Percentiles rank a stretch among this genome's conserved stretches.
phyloP scores from a whole-genome alignment of 768 basidiomycete species.

The Hygrocybe coccinea region DNA sequence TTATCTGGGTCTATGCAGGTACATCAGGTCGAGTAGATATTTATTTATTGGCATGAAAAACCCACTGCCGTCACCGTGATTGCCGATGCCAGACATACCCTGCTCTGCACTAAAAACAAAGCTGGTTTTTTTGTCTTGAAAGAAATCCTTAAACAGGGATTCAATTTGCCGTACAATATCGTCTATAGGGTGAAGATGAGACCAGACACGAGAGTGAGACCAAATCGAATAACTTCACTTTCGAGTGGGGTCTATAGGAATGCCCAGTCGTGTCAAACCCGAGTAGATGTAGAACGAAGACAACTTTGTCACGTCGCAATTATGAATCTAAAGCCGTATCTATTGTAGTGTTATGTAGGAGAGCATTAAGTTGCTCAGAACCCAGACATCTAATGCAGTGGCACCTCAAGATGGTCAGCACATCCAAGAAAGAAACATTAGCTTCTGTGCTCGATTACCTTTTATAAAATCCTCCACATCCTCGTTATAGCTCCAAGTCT shows the following conservation, averaged over 20 bases:
- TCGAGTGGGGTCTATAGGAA: constrained; percentile 77
- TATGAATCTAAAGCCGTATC: constrained; percentile 42
- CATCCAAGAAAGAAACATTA: no score
- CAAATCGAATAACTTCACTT: constrained; percentile 36
- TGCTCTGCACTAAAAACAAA: constrained; percentile 86
- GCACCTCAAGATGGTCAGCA: no score
- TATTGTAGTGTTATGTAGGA: constrained; percentile 61
- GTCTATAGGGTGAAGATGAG: constrained; percentile 46
- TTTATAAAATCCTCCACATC: no score
- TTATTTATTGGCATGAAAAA: not conserved
- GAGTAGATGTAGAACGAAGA: no score
- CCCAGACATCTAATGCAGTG: no score
- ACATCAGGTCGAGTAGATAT: no score
- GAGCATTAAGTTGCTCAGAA: constrained; percentile 45
- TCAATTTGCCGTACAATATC: constrained; percentile 65
- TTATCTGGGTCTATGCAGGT: no score
- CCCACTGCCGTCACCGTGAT: constrained; percentile 81
- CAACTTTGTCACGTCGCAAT: constrained; percentile 53
- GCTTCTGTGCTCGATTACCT: no score
- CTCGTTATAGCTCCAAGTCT: no score
- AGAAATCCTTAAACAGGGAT: constrained; percentile 58
- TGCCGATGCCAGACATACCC: constrained; percentile 84
- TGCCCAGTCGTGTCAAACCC: constrained; percentile 87
- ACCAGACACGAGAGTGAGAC: no score
- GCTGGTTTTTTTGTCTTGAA: constrained; percentile 60